A percentile compares a stretch with the other conserved stretches of the same genome.
These are phyloP conservation scores for Phlebopus sp. DNA, from an alignment of 1,284 basidiomycete genomes.

Conservation along the genomic window DNA sequence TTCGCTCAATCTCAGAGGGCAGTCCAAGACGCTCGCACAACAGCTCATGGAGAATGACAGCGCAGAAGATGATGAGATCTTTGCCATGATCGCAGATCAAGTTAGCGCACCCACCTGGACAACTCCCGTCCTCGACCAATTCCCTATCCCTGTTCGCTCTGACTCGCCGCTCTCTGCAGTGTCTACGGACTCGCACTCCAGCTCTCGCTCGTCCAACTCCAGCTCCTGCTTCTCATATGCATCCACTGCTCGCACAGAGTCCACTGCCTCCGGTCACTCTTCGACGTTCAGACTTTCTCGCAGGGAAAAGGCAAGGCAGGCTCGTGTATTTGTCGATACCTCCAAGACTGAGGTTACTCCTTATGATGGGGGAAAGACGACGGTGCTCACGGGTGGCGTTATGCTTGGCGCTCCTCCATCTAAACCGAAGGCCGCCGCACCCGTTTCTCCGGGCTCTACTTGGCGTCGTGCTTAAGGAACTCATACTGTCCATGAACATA, in stretches of 20 bases:
- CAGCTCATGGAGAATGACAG: slow-evolving; percentile 64
- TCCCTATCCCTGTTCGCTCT: slow-evolving; percentile 51
- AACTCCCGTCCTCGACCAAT: slow-evolving; percentile 58
- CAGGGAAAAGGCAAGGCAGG: slow-evolving; percentile 62
- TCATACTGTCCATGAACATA: slow-evolving; percentile 4
- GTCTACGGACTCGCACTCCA: slow-evolving; percentile 68
- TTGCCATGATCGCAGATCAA: slow-evolving; percentile 69
- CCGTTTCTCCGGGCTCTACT: slow-evolving; percentile 36
- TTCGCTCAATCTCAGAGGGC: slow-evolving; percentile 36
- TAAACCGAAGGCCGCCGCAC: slow-evolving; percentile 21
- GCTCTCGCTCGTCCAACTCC: slow-evolving; percentile 70
- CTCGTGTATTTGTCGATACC: slow-evolving; percentile 66
- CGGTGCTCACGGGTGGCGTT: slow-evolving; percentile 78
- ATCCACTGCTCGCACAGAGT: slow-evolving; percentile 40
- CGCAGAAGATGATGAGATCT: slow-evolving; percentile 68
- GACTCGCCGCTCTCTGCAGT: slow-evolving; percentile 56
- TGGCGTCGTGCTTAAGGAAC: slow-evolving; percentile 47
- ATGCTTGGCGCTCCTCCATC: slow-evolving; percentile 61
- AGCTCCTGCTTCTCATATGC: slow-evolving; percentile 61
- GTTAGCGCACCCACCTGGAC: slow-evolving; percentile 64
- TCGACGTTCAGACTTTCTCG: slow-evolving; percentile 48
- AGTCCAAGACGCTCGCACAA: slow-evolving; percentile 64
- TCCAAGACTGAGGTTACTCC: slow-evolving; percentile 74
- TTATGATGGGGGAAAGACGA: slow-evolving; percentile 82
- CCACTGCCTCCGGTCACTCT: slow-evolving; percentile 43